Base-by-base conservation (phyloP, 176 grass and related monocot genomes). In the Aegilops sharonensis region DNA sequence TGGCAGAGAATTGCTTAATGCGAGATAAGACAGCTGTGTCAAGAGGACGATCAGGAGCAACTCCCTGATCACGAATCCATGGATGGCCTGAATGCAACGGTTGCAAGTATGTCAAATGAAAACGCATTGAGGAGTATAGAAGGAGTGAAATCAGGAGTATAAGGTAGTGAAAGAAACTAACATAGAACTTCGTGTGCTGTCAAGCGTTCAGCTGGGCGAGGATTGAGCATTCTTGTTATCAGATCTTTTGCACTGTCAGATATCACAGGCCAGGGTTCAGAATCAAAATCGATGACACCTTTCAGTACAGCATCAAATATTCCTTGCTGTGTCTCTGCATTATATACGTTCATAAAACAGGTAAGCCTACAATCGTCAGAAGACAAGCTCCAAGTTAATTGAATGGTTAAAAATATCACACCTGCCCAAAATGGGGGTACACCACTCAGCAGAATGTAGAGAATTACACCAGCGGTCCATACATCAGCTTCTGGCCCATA, bases 251-350 rank as follows among this genome's bases (percentile, higher is more conserved):
- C 97, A 29, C 97, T 97, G 43, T 93, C 88, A 87, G 97, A 99
- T 56, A 99, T 99, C 73, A 97, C 78, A 29, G 97, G 97, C 97
- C 97, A 99, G 34, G 97, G 97, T 23, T 97, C 97, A 73, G 92
- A 94, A 76, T 93, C 92, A 89, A 99, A 99, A 91, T 99, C 97
- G 71, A 99, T 99, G 9, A 47, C 80, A 62, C 94, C 94, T 85
- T 97, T 97, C 80, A 99, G 68, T 87, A 99, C 94, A 69, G 97
- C 97, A 92, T 99, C 97, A 78, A 99, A 99, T 93, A 99, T 99
- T 82, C 97, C 97, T 93, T 99, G 95, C 21, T 98, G 95, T 32
- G 95, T 95, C 85, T 98, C 95, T 98, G 91, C 83, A 71, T 86
- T 82, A 15, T 63, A 85, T 81, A 84, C 72, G 59, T 86, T 40